Conservation (phyloP, 495 filamentous ascomycete genomes). For the Xylaria sp. region DNA sequence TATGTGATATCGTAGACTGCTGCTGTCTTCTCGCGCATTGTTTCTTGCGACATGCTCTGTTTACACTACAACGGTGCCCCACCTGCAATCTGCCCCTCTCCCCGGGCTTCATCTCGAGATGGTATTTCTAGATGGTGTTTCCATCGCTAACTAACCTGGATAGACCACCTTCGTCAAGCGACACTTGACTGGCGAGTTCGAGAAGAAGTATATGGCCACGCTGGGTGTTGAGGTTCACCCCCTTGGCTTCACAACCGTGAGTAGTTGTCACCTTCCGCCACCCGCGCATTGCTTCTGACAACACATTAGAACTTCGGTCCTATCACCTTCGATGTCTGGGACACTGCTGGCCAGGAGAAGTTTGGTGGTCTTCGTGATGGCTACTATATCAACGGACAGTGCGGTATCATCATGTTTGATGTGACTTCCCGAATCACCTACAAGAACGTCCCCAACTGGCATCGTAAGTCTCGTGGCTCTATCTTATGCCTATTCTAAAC, state of each 20-base stretch:
- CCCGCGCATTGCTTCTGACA: conserved; percentile 40
- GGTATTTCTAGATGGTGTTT: conserved; percentile 27
- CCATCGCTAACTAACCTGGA: conserved; percentile 35
- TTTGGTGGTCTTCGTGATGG: conserved; percentile 99
- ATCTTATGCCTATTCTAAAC: not conserved
- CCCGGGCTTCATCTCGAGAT: conserved; percentile 18
- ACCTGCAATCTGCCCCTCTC: conserved; percentile 38
- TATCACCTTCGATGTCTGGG: conserved; percentile 99
- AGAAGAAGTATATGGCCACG: conserved; percentile 99
- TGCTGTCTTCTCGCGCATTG: conserved; percentile 15
- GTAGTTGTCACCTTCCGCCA: conserved; percentile 49
- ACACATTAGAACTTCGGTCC: conserved; percentile 81
- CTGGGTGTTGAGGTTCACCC: conserved; percentile 99
- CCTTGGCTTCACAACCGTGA: conserved; percentile 90
- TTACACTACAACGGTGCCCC: conserved; percentile 33
- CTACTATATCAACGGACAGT: conserved; percentile 99
- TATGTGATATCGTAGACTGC: conserved; percentile 64
- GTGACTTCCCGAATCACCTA: conserved; percentile 99
- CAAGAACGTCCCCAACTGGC: conserved; percentile 99
- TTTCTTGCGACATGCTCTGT: conserved; percentile 31
- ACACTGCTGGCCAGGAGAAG: conserved; percentile 99
- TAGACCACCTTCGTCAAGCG: conserved; percentile 99
- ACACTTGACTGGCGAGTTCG: conserved; percentile 98
- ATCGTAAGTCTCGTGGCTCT: conserved; percentile 72
- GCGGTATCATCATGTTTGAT: conserved; percentile 99